These are phyloP conservation scores for Panellus pusillus DNA, from an alignment of 768 basidiomycete genomes.

Conservation along the genomic window DNA sequence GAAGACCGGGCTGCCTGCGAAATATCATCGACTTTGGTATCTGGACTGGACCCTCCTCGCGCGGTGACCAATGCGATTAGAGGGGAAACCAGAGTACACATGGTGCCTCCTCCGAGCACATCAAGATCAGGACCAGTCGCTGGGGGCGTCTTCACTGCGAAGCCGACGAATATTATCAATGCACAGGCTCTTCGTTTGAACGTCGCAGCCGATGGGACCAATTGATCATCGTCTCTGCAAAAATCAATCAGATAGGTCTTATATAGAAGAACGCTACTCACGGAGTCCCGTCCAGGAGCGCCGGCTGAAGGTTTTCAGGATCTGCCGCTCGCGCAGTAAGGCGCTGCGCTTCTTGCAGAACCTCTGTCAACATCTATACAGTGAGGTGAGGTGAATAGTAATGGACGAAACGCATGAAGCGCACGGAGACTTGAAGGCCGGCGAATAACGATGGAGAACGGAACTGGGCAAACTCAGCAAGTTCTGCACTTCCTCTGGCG, in stretches of 20 bases:
- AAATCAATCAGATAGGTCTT: not conserved
- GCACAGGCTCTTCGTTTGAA: slow-evolving; percentile 65
- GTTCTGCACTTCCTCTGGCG: slow-evolving; percentile 53
- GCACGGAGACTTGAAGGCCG: slow-evolving; percentile 53
- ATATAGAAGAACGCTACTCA: slow-evolving; percentile 31
- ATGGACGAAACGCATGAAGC: slow-evolving; percentile 20
- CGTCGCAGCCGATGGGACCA: slow-evolving; percentile 40
- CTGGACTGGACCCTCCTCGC: slow-evolving; percentile 29
- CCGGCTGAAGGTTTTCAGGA: slow-evolving; percentile 36
- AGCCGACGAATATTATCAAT: slow-evolving; percentile 63
- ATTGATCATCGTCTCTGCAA: slow-evolving; percentile 60
- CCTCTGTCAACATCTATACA: slow-evolving; percentile 57
- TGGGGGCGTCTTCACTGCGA: slow-evolving; percentile 43
- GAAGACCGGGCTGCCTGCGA: slow-evolving; percentile 47
- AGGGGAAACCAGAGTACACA: slow-evolving; percentile 46
- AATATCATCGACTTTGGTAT: slow-evolving; percentile 45
- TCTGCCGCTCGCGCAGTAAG: slow-evolving; percentile 46
- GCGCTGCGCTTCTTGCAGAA: slow-evolving; percentile 65
- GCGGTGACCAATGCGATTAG: slow-evolving; percentile 49
- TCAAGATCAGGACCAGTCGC: slow-evolving; percentile 14
- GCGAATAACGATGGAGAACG: slow-evolving; percentile 56
- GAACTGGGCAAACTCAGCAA: slow-evolving; percentile 68
- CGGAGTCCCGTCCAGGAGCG: slow-evolving; percentile 60
- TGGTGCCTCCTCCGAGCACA: slow-evolving; percentile 27
- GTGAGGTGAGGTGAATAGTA: slow-evolving; percentile 1